Percentiles rank a stretch among this genome's conserved stretches.
These are phyloP conservation scores for Leishmania lainsoni DNA, from an alignment of 208 protist species.

Conservation along the genomic window DNA sequence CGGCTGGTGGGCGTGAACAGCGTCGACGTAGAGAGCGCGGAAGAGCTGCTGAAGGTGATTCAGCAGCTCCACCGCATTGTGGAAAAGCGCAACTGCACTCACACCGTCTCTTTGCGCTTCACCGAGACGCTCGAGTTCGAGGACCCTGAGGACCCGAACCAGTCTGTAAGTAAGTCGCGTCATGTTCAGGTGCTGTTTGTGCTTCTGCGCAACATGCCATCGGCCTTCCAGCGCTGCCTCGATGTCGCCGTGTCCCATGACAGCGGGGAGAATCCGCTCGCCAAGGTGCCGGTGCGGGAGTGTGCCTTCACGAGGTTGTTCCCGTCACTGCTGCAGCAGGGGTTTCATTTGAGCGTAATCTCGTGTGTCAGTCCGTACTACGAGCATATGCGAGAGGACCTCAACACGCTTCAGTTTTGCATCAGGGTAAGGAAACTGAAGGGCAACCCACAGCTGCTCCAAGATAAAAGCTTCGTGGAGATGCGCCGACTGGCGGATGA, in stretches of 20 bases:
- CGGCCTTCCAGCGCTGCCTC: constrained; percentile 82
- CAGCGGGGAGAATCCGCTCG: constrained; percentile 82
- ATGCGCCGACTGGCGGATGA: constrained; percentile 81
- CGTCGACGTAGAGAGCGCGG: constrained; percentile 35
- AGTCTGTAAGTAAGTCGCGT: constrained; percentile 79
- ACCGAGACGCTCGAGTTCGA: constrained; percentile 85
- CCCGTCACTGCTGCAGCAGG: constrained; percentile 72
- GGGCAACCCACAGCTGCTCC: constrained; percentile 59
- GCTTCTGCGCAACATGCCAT: constrained; percentile 73
- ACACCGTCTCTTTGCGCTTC: constrained; percentile 77
- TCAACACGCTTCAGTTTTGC: constrained; percentile 71
- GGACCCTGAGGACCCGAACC: constrained; percentile 69
- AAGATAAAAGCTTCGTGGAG: constrained; percentile 81
- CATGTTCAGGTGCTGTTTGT: constrained; percentile 74
- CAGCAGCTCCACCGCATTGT: constrained; percentile 54
- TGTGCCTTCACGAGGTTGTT: constrained; percentile 79
- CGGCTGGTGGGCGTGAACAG: constrained; percentile 61
- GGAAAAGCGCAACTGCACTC: constrained; percentile 68
- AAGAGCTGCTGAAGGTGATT: constrained; percentile 44
- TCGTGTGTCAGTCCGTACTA: constrained; percentile 85
- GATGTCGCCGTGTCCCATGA: constrained; percentile 86
- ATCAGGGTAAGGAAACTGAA: constrained; percentile 61
- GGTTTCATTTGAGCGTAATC: constrained; percentile 70
- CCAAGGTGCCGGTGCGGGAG: constrained; percentile 85
- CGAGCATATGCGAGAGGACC: constrained; percentile 70